Percentiles rank a stretch among this genome's conserved stretches.
Conservation (phyloP, 352 stramenopile genomes). For the Globisporangium spinosum region DNA sequence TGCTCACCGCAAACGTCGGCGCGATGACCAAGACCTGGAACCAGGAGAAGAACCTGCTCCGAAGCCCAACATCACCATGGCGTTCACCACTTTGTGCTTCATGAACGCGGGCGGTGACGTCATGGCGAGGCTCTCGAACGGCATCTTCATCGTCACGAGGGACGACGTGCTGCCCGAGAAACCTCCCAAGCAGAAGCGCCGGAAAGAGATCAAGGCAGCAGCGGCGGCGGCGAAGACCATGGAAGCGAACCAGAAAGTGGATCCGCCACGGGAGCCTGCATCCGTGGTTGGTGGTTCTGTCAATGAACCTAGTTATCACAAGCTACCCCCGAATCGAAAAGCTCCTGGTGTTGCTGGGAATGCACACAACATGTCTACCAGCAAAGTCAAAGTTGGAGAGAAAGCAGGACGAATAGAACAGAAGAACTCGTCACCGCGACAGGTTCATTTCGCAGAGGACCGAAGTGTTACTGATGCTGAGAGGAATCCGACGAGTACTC, state of each 20-base stretch:
- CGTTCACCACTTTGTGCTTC: conserved; percentile 63
- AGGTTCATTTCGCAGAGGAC: neutral
- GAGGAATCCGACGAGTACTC: neutral
- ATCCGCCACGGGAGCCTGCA: conserved; percentile 11
- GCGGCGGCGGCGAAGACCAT: neutral
- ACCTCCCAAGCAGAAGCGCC: conserved; percentile 13
- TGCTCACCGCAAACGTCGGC: conserved; percentile 65
- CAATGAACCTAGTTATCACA: no score
- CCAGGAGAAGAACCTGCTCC: conserved; percentile 50
- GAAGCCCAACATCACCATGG: conserved; percentile 53
- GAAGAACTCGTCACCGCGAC: neutral
- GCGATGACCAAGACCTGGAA: conserved; percentile 73
- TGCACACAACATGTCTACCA: neutral
- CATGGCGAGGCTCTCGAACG: conserved; percentile 43
- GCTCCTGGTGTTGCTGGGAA: neutral
- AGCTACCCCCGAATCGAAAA: neutral
- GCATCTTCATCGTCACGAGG: conserved; percentile 57
- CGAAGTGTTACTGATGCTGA: neutral
- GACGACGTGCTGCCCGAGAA: conserved; percentile 59
- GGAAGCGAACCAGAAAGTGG: neutral
- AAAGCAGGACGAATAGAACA: neutral
- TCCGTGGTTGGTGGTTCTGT: neutral
- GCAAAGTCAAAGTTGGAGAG: neutral
- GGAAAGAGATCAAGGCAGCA: neutral
- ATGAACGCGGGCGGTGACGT: conserved; percentile 61